Conservation (phyloP, 768 basidiomycete species). For the Sarcomyxa edulis region DNA sequence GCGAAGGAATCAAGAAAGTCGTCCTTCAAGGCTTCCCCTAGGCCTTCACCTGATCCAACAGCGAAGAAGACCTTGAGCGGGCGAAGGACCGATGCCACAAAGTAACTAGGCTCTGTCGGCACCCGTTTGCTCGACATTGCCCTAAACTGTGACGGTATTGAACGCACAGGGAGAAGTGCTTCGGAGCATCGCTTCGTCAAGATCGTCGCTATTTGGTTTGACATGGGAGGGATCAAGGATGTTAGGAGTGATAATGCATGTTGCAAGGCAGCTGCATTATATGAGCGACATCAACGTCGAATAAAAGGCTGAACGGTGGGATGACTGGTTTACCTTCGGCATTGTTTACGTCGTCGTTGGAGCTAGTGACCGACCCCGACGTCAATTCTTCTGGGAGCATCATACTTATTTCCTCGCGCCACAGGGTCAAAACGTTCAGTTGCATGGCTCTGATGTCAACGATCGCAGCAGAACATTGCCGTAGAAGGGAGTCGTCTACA, state of each 20-base stretch:
- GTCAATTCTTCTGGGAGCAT: constrained; percentile 52
- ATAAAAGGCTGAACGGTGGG: neutral
- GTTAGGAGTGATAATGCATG: constrained; percentile 45
- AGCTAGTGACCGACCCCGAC: no score
- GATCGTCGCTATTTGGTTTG: constrained; percentile 61
- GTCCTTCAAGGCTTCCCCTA: constrained; percentile 54
- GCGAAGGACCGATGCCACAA: constrained; percentile 74
- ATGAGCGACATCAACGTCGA: neutral
- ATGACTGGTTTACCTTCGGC: constrained; percentile 51
- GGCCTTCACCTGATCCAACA: constrained; percentile 48
- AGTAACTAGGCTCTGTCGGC: constrained; percentile 81
- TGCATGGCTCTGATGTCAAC: constrained; percentile 62
- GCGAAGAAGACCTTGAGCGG: constrained; percentile 76
- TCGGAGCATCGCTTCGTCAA: constrained; percentile 82
- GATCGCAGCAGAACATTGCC: constrained; percentile 61
- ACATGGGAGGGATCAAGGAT: constrained; percentile 50
- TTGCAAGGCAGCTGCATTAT: constrained; percentile 45
- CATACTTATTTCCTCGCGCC: constrained; percentile 60
- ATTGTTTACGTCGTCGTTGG: constrained; percentile 26
- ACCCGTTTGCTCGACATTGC: constrained; percentile 72
- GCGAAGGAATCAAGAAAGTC: constrained; percentile 45
- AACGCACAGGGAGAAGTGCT: constrained; percentile 75
- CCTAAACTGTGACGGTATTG: constrained; percentile 87
- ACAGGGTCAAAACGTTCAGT: constrained; percentile 48
- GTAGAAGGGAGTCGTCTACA: constrained; percentile 60